Conservation (phyloP, 177 flowering plant genomes). For the Vitis hybrid region DNA sequence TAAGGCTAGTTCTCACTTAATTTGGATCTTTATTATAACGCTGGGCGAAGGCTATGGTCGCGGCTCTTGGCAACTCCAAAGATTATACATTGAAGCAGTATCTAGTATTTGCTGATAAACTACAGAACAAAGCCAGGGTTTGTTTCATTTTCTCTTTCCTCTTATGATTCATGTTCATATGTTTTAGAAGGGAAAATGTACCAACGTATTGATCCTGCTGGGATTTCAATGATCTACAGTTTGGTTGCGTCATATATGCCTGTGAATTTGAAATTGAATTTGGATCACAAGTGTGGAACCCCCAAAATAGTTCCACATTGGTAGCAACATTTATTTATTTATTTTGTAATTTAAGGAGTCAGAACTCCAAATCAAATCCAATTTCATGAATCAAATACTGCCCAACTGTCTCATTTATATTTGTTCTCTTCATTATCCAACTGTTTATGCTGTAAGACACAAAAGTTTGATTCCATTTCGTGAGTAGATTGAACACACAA, state of each 20-base stretch:
- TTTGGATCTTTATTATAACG: background rate
- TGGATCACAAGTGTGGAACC: too few relatives aligned
- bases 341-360: too few relatives aligned
- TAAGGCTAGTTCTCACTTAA: background rate
- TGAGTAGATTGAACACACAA: background rate
- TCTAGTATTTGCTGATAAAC: slow-evolving; percentile 44
- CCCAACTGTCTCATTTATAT: too few relatives aligned
- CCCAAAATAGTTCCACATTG: too few relatives aligned
- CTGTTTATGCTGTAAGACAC: background rate
- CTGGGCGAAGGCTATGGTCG: slow-evolving; percentile 62
- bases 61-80: slow-evolving; percentile 64
- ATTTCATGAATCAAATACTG: too few relatives aligned
- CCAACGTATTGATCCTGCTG: background rate
- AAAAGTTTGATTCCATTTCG: background rate
- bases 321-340: too few relatives aligned
- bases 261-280: too few relatives aligned
- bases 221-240: too few relatives aligned
- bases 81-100: slow-evolving; percentile 77
- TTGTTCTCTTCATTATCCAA: background rate
- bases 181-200: background rate
- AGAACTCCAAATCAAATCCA: too few relatives aligned
- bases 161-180: background rate
- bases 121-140: slow-evolving; percentile 77
- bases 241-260: too few relatives aligned
- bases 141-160: background rate